Conservation (phyloP, 129 eudicot species). For the Arctium minus region DNA sequence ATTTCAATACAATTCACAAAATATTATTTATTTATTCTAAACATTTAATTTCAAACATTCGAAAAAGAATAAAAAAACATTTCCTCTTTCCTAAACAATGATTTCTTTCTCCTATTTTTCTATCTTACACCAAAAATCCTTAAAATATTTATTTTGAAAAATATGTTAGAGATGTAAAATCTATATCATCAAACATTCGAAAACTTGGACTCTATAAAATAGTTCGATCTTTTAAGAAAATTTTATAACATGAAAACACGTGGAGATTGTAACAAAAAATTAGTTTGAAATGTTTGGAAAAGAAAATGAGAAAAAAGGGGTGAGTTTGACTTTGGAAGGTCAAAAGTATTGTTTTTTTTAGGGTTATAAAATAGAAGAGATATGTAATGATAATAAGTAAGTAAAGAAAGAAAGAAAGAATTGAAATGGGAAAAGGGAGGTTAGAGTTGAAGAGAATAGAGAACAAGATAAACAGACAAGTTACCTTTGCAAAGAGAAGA, state of each 20-base stretch:
- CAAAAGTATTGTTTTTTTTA: not conserved
- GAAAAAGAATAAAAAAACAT: too few relatives aligned
- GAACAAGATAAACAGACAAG: constrained; percentile 47
- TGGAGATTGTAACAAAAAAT: not conserved
- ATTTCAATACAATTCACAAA: too few relatives aligned
- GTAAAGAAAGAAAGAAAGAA: not conserved
- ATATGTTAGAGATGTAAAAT: too few relatives aligned
- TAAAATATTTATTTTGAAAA: too few relatives aligned
- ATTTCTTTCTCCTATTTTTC: too few relatives aligned
- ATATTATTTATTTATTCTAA: too few relatives aligned
- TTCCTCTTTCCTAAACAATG: too few relatives aligned
- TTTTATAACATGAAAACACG: not conserved
- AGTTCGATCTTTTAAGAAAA: not conserved
- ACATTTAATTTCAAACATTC: too few relatives aligned
- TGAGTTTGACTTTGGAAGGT: constrained; percentile 3
- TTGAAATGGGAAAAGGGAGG: constrained; percentile 40
- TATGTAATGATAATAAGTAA: not conserved
- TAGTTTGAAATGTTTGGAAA: not conserved
- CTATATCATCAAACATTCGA: too few relatives aligned
- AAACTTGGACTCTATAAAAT: not conserved
- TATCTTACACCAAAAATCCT: too few relatives aligned
- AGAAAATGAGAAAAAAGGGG: not conserved
- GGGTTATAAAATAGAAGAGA: constrained; percentile 21
- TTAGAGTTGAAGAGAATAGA: constrained; percentile 45
- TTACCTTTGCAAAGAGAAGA: constrained; percentile 45